A percentile compares a stretch with the other conserved stretches of the same genome.
Conservation (phyloP, 192 early-diverging fungal genomes). For the Thamnidium elegans region DNA sequence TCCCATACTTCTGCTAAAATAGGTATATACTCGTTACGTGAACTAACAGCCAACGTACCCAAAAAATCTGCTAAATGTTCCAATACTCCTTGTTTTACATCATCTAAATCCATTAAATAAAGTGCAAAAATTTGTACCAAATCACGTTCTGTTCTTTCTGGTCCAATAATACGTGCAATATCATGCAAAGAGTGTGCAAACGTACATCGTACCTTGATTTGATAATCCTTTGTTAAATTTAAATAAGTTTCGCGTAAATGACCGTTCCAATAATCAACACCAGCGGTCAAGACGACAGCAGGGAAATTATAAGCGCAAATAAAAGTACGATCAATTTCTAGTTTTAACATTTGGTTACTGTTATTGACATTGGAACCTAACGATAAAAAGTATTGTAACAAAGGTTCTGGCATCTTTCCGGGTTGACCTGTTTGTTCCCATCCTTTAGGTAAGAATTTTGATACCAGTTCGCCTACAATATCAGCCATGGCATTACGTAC, state of each 20-base stretch:
- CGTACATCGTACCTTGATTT: conserved; percentile 49
- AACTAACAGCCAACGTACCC: conserved; percentile 52
- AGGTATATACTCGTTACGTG: conserved; percentile 62
- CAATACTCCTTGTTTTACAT: conserved; percentile 69
- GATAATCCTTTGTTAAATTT: conserved; percentile 41
- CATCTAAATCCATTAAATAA: conserved; percentile 53
- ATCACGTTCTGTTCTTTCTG: conserved; percentile 49
- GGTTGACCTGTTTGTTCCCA: conserved; percentile 34
- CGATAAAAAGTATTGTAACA: conserved; percentile 48
- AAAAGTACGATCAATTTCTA: conserved; percentile 48
- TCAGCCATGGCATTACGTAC: conserved; percentile 53
- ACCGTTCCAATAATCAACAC: conserved; percentile 50
- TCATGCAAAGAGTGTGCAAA: conserved; percentile 58
- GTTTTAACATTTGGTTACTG: conserved; percentile 36
- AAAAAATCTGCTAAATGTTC: conserved; percentile 64
- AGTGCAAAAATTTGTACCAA: conserved; percentile 48
- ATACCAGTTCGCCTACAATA: conserved; percentile 51
- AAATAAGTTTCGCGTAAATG: conserved; percentile 45
- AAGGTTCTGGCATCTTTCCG: conserved; percentile 44
- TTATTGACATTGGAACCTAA: conserved; percentile 11
- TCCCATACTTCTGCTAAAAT: conserved; percentile 63
- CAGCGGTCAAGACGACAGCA: conserved; percentile 54
- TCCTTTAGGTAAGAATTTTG: conserved; percentile 43
- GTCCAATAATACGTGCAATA: conserved; percentile 50
- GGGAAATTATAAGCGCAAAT: conserved; percentile 62